Base-by-base conservation (phyloP, 2,329 filamentous ascomycete genomes). In the Cercospora sojina region DNA sequence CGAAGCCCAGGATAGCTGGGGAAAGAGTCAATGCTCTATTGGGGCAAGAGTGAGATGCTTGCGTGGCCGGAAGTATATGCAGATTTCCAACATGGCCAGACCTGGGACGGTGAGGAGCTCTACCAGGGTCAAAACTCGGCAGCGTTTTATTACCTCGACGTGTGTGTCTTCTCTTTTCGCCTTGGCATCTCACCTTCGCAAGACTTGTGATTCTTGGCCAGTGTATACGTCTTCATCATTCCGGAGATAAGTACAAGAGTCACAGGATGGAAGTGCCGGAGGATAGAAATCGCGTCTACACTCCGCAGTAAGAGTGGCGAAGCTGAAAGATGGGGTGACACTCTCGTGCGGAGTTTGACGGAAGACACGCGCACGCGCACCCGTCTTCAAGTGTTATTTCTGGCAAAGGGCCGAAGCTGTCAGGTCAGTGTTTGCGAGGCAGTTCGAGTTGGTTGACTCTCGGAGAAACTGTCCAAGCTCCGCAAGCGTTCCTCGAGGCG, bases 51-150 rank as follows among this genome's bases (percentile, higher is more conserved):
- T 7, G 8, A 23, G 6, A 47, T 63, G 60, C 60, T 56, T 63
- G 60, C 6, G 31, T 3, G 9, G 23, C 23, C 60, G 60, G 32
- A 63, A 41, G 60, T 23, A 18, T 31, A 23, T 35, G 60, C 60
- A 56, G 47, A 23, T 35, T 23, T 27, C 31, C 49, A 55, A 63
- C 60, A 63, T 29, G 38, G 60, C 60, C 35, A 63, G 27, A 13
- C 60, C 60, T 55, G 60, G 18, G 27, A 27, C 18, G 51, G 12
- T 38, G 32, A 56, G 31, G 27, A 56, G 49, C 3, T 53, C 7
- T 25, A 13, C 56, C 10, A 27, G 56, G 56, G 23, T 41, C n/a
- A 5, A 3, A 2, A 27, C 47, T n/a, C 23, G 47, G 47, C 20
- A 53, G 1, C 23, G 56, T 38, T 35, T 59, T 13, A 59, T 23